phyloP scores from a whole-genome alignment of 495 filamentous ascomycete genomes.

The Hyaloscypha finlandica region DNA sequence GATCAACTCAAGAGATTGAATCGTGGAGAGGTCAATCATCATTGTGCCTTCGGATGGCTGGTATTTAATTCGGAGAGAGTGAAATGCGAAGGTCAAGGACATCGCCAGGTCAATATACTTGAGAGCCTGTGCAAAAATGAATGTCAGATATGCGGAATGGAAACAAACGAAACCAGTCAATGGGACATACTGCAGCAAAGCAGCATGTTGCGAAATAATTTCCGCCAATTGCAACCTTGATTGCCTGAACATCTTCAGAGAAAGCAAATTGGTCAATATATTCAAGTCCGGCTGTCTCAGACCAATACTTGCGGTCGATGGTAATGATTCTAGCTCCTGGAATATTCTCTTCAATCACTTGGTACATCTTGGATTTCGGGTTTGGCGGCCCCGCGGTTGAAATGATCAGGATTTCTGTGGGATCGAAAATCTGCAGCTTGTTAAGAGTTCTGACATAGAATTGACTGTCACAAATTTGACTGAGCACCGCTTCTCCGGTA shows the following conservation, averaged over 20 bases:
- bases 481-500: conserved; percentile 78
- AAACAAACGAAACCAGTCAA: background rate
- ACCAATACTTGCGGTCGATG: conserved; percentile 85
- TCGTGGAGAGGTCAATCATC: conserved; percentile 89
- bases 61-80: conserved; percentile 84
- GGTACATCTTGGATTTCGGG: conserved; percentile 72
- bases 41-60: conserved; percentile 89
- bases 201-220: conserved; percentile 93
- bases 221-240: conserved; percentile 74
- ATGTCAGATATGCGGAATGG: conserved; percentile 30
- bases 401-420: conserved; percentile 73
- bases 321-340: conserved; percentile 56
- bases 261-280: conserved; percentile 80
- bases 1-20: conserved; percentile 82
- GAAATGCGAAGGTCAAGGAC: conserved; percentile 63
- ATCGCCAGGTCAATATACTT: conserved; percentile 75
- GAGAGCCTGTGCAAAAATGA: conserved; percentile 56
- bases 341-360: conserved; percentile 72
- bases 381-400: conserved; percentile 62
- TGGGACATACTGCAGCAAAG: conserved; percentile 72
- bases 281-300: conserved; percentile 76
- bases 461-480: conserved; percentile 88
- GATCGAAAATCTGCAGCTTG: conserved; percentile 78
- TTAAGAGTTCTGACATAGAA: conserved; percentile 83
- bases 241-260: conserved; percentile 71